These are phyloP conservation scores for Lolium perenne DNA, from an alignment of 176 grass and related monocot species.

Conservation along the genomic window DNA sequence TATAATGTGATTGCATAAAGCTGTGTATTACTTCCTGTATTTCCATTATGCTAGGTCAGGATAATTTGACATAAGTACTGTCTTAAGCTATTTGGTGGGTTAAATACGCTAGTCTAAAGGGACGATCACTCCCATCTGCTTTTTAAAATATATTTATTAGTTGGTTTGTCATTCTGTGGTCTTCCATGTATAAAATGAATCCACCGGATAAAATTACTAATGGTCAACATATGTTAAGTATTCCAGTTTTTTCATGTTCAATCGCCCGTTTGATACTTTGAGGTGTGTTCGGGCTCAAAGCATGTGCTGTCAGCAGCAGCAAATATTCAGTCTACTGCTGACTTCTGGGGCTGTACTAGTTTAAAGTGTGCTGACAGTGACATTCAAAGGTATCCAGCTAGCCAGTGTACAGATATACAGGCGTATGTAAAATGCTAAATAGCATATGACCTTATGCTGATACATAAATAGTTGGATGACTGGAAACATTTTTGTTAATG, in stretches of 20 bases:
- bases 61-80: neutral
- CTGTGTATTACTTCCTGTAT: neutral
- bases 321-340: constrained; percentile 31
- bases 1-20: neutral
- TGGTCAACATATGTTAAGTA: constrained; percentile 11
- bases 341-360: constrained; percentile 23
- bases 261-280: neutral
- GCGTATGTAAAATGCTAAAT: neutral
- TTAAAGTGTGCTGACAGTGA: constrained; percentile 8
- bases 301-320: neutral
- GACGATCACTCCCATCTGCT: neutral
- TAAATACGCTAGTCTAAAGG: neutral
- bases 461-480: neutral
- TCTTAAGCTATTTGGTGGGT: neutral
- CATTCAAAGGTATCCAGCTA: neutral
- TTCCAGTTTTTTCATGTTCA: neutral
- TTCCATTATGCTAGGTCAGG: neutral
- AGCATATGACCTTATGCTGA: neutral
- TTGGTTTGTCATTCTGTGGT: neutral
- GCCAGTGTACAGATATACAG: neutral
- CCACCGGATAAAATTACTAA: neutral
- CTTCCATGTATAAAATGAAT: neutral
- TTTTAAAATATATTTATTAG: neutral
- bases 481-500: neutral
- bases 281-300: neutral